Base-by-base conservation (phyloP, 2,329 filamentous ascomycete species). In the Ophiostoma sp. region DNA sequence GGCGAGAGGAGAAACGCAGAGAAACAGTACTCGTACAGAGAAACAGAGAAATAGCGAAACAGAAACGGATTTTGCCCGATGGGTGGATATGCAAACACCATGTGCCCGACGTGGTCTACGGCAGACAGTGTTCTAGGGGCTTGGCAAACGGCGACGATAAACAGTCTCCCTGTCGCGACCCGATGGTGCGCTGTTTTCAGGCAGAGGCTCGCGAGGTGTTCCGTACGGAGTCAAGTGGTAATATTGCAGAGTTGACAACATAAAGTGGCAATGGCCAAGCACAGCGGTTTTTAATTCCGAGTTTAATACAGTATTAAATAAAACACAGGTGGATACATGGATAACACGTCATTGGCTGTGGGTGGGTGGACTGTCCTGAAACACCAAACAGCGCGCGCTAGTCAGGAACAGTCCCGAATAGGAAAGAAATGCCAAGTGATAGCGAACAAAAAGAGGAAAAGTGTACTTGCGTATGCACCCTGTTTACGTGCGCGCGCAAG, bases 291-390 rank as follows among this genome's bases (percentile, higher is more conserved):
- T 55, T 55, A 27, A 36, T 55, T 55, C 2, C 27, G n/a, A 11
- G 27, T 55, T 49, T 55, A 55, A 47, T 16, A 9, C 12, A 7
- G 49, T 3, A 27, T 27, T 55, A 55, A 27, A 11, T 27, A 11
- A 4, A 11, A 55, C 2, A 1, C 8, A 40, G 8, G 40, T 63
- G 60, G 60, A 63, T 12, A 41, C 40, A 4, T 44, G 14, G 9
- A 44, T 63, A 63, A 44, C 60, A 63, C 40, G 40, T 63, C 60
- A 63, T 63, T 63, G 60, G 60, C 60, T 63, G 60, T 40, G 40
- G 40, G 4, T 40, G 36, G 40, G 16, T 42, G 60, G 60, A 5
- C 16, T 16, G 36, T n/a, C 40, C 12, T 63, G 60, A 63, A 63
- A 63, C 60, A 42, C 55, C 55, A 38, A 60, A 36, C 49, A 55